These are phyloP conservation scores for Cercospora berteroae DNA, from an alignment of 2,329 filamentous ascomycete genomes.

Conservation along the genomic window DNA sequence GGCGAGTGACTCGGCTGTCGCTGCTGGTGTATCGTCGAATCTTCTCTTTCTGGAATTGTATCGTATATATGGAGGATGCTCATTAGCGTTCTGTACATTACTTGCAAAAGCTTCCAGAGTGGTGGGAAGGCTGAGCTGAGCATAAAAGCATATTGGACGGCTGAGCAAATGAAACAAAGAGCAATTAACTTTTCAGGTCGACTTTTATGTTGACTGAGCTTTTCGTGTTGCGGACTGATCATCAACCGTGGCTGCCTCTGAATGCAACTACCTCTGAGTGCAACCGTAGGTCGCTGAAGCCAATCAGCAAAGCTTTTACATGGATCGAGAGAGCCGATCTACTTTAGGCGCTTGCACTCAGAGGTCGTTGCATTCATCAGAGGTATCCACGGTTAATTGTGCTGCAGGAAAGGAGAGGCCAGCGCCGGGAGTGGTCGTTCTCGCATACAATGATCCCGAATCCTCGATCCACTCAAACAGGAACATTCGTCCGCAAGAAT, in stretches of 20 bases:
- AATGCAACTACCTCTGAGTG: background rate
- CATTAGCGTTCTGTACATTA: constrained; percentile 5
- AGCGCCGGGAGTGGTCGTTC: too few species aligned
- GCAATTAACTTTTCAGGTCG: too few species aligned
- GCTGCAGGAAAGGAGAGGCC: too few species aligned
- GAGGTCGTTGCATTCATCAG: background rate
- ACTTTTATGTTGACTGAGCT: background rate
- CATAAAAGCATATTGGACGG: constrained; percentile 1
- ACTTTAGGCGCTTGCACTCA: background rate
- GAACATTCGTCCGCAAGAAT: background rate
- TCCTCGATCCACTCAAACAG: background rate
- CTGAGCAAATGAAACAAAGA: background rate
- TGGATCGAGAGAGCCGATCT: background rate
- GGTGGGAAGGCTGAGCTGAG: background rate
- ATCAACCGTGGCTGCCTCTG: too few species aligned
- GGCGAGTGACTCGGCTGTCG: background rate
- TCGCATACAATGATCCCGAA: too few species aligned
- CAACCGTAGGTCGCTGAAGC: background rate
- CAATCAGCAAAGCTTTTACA: background rate
- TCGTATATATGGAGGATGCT: background rate
- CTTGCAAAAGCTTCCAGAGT: background rate
- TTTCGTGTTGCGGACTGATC: background rate
- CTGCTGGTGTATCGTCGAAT: background rate
- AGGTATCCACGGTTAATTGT: background rate
- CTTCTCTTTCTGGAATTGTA: background rate